Evolutionary conservation across 2,329 filamentous ascomycete species (phyloP), one percentile per base, ranked within the genome.

Genomic region (Tolypocladium tropicale): DNA sequence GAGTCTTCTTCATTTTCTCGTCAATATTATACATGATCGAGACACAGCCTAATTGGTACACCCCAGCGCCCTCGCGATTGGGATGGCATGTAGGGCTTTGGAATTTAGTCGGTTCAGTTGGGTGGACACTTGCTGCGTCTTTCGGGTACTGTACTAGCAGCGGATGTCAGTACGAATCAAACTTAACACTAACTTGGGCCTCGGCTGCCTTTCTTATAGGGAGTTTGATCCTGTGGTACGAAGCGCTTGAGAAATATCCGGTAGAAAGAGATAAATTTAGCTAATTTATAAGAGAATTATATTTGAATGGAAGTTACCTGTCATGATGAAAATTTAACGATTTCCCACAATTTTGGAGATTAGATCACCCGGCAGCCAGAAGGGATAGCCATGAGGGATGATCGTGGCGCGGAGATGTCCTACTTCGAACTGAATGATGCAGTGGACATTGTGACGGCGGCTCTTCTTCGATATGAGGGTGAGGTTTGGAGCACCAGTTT

Each of bases 51-150:
- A 77, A 74, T 57, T 88, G 84, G 83, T 86, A 79, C 61, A 68
- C 72, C 12, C 83, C 84, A 0, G 79, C 81, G 0, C 73, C 72
- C 2, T 63, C 65, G 14, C 70, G 80, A 1, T 72, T 87, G 2
- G 84, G 84, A 2, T 87, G 83, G 84, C 82, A 86, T 66, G 78
- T 87, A 59, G 83, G 82, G 0, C 66, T 78, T 10, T 86, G 82
- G 81, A 87, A 86, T 62, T 64, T 84, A 7, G 70, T 86, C 25
- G 84, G 84, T 1, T 77, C 77, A 2, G 60, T 85, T 33, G 83
- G 83, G 0, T 86, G 85, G 65, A 84, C 80, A 6, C 69, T 82
- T 0, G 81, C 78, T 57, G 80, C 78, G 10, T 78, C 76, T 5
- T 65, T 83, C 32, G 81, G 80, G 0, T 80, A 77, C 55, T 78